Evolutionary conservation across 805 yeast species (phyloP), one percentile per base, ranked within the genome.

Genomic region (Sugiyamaella floridensis): DNA sequence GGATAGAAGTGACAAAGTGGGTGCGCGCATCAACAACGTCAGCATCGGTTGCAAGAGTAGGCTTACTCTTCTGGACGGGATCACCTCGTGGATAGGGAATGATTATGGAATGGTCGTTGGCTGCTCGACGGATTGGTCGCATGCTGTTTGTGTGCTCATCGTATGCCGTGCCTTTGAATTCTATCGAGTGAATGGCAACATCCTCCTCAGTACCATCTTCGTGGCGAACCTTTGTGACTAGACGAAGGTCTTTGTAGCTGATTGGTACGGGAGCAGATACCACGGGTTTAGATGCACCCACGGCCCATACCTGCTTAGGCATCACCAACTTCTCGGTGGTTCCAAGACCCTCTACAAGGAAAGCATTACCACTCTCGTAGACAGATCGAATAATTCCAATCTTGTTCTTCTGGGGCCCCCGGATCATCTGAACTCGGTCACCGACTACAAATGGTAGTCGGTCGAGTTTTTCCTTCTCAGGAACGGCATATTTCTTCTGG

Each of bases 61-160:
- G 42, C n/a, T 51, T 52, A 41, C 54, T 51, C 48, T 82, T 83
- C 58, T 83, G 89, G 57, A 78, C 79, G 0, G 74, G 71, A 54
- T 68, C 58, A 7, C 65, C 81, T 1, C 93, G 90, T 40, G 97
- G 97, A 95, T 96, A 92, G 50, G 97, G 97, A 48, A 90, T 82
- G 20, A 82, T 79, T 50, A 88, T 72, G 49, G 81, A 77, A 43
- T 78, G 80, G 60, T 85, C 83, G 59, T 86, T 82, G 57, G 78
- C 78, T 22, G 90, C 88, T 60, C 81, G 79, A 68, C 98, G 80
- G 54, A 79, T 80, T 29, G 95, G 95, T 73, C 88, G 70, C 76
- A 84, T 78, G 62, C 75, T 75, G 65, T 83, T 83, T 68, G 84
- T 82, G 59, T 84, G 80, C 45, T 79, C 80, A 64, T 89, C 96